Evolutionary conservation across 441 rosid species (phyloP), one percentile per base, ranked within the genome.

Genomic region (Erodium moschatum): DNA sequence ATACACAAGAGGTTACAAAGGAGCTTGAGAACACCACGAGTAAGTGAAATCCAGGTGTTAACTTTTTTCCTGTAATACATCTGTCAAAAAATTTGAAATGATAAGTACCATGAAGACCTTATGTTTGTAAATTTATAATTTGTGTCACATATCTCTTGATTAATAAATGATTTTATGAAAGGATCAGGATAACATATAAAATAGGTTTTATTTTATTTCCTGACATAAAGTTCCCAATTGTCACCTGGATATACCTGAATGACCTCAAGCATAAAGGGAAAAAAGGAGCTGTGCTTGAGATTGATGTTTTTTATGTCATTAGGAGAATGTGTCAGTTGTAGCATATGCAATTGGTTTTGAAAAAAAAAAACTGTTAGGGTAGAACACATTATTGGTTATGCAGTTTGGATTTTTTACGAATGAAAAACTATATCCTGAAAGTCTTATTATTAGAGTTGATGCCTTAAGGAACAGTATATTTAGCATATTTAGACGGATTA

Each of bases 11-110:
- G 76, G 82, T 91, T 58, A 86, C 89, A 0, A 88, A 70, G 74
- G 97, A 91, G 83, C 97, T 94, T n/a, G 97, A 94, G 79, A 91
- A 89, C 86, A 94, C 98, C 70, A 87, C 97, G 13, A 91, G 97
- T 93, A 80, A 6, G 83, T 69, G 27, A 4, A 13, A 6, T 33
- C 46, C 33, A 2, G 46, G 4, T 46, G 16, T 42, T 60, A 19
- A 0, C 31, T 60, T 11, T 27, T 38, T 68, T 33, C 6, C 31
- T 35, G 18, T 48, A 69, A 46, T 33, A 8, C 4, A 4, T 48
- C 11, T 8, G 13, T 33, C 27, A 16, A 48, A 52, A 54, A 18
- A 38, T 0, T 54, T 8, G 21, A 54, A 54, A 16, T 54, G 61
- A 54, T 9, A 54, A 54, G 20, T 16, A 54, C 20, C 21, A 16